Evolutionary conservation across 2,329 filamentous ascomycete genomes (phyloP).

Genomic region (Leptographium galeiforme): DNA sequence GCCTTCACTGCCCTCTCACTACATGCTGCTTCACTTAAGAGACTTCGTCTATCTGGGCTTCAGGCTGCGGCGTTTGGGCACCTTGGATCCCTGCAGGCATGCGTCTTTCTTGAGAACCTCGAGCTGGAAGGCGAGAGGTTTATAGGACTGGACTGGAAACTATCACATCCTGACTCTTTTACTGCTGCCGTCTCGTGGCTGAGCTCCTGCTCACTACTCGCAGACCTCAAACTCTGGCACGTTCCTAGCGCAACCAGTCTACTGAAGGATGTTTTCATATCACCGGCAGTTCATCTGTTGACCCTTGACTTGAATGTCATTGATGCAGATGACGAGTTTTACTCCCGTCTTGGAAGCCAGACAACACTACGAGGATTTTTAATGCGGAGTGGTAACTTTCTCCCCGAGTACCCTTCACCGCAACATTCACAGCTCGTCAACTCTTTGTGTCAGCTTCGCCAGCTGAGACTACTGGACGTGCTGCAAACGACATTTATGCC

Average conservation of each 20-base stretch:
- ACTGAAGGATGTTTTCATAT: conserved; percentile 29
- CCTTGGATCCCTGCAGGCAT: conserved; percentile 19
- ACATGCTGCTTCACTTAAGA: conserved; percentile 22
- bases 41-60: conserved; percentile 19
- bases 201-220: conserved; percentile 28
- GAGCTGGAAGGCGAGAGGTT: conserved; percentile 17
- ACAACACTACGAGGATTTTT: conserved; percentile 23
- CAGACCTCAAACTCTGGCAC: conserved; percentile 33
- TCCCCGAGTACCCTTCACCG: conserved; percentile 14
- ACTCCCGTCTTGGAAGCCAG: conserved; percentile 37
- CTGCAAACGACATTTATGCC: conserved; percentile 35
- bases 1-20: conserved; percentile 41
- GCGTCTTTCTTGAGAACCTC: conserved; percentile 21
- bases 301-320: conserved; percentile 33
- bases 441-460: conserved; percentile 34
- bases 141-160: conserved; percentile 11
- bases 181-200: conserved; percentile 19
- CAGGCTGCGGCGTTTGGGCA: conserved; percentile 14
- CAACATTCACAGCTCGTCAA: conserved; percentile 20
- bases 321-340: conserved; percentile 36
- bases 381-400: conserved; percentile 11
- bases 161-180: conserved; percentile 13
- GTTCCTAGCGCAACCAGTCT: conserved; percentile 40
- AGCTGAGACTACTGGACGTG: conserved; percentile 39
- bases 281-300: conserved; percentile 29